phyloP scores from a whole-genome alignment of 164 flowering plant genomes.

The Vitis rupestris region DNA sequence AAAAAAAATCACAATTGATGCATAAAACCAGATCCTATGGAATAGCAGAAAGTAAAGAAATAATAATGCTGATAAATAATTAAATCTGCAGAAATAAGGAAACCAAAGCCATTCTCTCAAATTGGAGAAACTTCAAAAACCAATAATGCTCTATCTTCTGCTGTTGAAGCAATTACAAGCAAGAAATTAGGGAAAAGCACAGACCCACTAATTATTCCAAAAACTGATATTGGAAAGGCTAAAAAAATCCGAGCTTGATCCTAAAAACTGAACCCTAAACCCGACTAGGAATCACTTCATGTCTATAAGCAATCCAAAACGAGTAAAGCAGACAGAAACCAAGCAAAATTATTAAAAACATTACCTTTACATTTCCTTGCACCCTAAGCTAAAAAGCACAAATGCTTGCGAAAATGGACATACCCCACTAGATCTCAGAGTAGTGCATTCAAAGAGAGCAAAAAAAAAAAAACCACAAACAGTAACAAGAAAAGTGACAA shows the following conservation, averaged over 20 bases:
- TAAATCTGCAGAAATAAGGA: not conserved
- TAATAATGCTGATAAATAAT: not conserved
- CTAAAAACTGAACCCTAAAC: constrained; percentile 10
- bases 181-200: constrained; percentile 11
- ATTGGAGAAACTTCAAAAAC: not conserved
- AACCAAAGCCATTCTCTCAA: not conserved
- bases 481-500: constrained; percentile 24
- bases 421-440: constrained; percentile 60
- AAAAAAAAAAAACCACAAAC: constrained; percentile 26
- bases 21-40: constrained; percentile 6
- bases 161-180: constrained; percentile 7
- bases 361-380: constrained; percentile 39
- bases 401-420: constrained; percentile 17
- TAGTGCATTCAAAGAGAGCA: constrained; percentile 36
- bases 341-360: constrained; percentile 11
- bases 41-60: not conserved
- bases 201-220: constrained; percentile 11
- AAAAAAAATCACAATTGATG: not conserved
- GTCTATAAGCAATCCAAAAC: constrained; percentile 11
- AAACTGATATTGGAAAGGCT: constrained; percentile 9
- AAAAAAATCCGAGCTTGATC: constrained; percentile 19
- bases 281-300: constrained; percentile 5
- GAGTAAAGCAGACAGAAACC: constrained; percentile 2
- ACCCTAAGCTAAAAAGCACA: constrained; percentile 29
- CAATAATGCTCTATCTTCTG: not conserved